Evolutionary conservation across 164 flowering plant genomes (phyloP), one percentile per base, ranked within the genome.

Genomic region (Tetrastigma voinierianum): DNA sequence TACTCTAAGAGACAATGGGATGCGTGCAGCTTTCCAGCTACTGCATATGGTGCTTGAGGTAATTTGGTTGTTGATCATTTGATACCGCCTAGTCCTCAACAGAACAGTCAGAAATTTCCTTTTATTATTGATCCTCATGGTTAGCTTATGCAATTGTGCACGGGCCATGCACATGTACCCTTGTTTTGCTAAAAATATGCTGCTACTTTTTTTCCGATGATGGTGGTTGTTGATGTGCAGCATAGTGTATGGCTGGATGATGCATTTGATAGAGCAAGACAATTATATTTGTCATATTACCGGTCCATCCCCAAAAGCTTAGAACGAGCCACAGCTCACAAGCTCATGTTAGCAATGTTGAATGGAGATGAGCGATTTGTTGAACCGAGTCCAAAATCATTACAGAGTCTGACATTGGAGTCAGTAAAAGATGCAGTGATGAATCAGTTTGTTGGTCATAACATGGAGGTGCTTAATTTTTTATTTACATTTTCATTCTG

Each of bases 31-130:
- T 59, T 95, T 95, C 76, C 96, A 95, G 84, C 78, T 95, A 48
- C 95, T 95, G 66, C 99, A 95, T 75, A 95, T 95, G 99, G 99
- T 95, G 18, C 97, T 95, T 70, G 96, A 95, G 97, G 99, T 95
- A 86, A 63, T 10, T 54, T 17, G 49, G 40, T 53, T 47, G 14
- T 47, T 16, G 45, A n/a, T 32, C 13, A 19, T 45, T 60, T 56
- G 46, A 49, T 7, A 4, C 18, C n/a, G n/a, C n/a, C n/a, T n/a
- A n/a, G n/a, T n/a, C n/a, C n/a, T n/a, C n/a, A n/a, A n/a, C n/a
- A n/a, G n/a, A n/a, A n/a, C n/a, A n/a, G n/a, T n/a, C n/a, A n/a
- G 11, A 21, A 25, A 4, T 6, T 46, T 13, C 16, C 48, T 47
- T 62, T 21, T 54, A 14, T 54, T 6, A 54, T 18, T 54, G 9